Evolutionary conservation across 306 rosid genomes (phyloP), one percentile per base, ranked within the genome.

Genomic region (Comarum palustre): DNA sequence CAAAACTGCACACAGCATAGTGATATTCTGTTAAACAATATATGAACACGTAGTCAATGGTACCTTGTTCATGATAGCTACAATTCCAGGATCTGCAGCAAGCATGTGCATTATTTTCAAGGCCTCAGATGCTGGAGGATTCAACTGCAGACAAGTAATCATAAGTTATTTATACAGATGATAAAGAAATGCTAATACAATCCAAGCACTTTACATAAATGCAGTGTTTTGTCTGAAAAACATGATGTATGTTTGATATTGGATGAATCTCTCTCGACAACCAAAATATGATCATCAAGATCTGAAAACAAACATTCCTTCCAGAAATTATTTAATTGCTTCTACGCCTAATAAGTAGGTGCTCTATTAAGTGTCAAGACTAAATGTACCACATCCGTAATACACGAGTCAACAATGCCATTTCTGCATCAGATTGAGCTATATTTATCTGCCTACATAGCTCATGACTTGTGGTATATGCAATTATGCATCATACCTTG

Each of bases 81-180:
- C 81, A 86, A 94, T 89, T 74, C 98, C 98, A 75, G 95, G 97
- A 80, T 94, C 98, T 45, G 97, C 87, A 60, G 97, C 97, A 75
- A 94, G 97, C 91, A 79, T 87, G 73, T 91, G 97, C 98, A 94
- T 94, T 91, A 88, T 91, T 81, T 84, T 91, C 72, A 91, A 83
- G 60, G 97, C 97, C 79, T 91, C 96, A 5, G 91, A 80, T 38
- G 96, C 83, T 16, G 96, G 90, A 80, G 98, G 98, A 63, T 84
- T 85, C 88, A 94, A 72, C 98, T 94, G 83, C 69, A 79, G 69
- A 81, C 79, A 87, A 67, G 58, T 61, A 67, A 79, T 48, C 60
- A 65, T 66, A 74, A 60, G 20, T 73, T 59, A 58, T 4, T 5
- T 5, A 1, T 6, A 5, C 39, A 59, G 19, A 59, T 29, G 22